Evolutionary conservation across 768 basidiomycete species (phyloP).

Genomic region (Pleurotus giganteus): DNA sequence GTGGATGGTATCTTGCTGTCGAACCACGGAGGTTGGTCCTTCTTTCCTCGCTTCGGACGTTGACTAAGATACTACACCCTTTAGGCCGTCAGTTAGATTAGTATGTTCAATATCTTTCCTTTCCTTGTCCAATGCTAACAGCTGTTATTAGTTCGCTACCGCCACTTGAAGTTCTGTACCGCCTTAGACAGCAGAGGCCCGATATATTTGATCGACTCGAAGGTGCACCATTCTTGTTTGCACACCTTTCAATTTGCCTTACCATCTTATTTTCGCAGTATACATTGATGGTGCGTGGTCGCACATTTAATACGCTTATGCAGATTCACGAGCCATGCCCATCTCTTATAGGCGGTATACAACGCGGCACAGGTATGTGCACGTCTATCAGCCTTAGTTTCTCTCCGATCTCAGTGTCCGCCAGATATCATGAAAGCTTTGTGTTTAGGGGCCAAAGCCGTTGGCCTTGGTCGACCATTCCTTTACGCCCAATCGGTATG

Average conservation of each 20-base stretch:
- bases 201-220: slow-evolving; percentile 72
- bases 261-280: slow-evolving; percentile 39
- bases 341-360: slow-evolving; percentile 47
- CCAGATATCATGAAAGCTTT: slow-evolving; percentile 85
- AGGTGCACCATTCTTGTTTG: slow-evolving; percentile 35
- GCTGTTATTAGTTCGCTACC: slow-evolving; percentile 59
- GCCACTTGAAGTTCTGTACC: slow-evolving; percentile 75
- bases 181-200: slow-evolving; percentile 67
- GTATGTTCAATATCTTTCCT: slow-evolving; percentile 42
- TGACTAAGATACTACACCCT: neutral
- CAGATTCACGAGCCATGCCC: no score
- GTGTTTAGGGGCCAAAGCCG: slow-evolving; percentile 84
- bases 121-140: slow-evolving; percentile 10
- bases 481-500: slow-evolving; percentile 82
- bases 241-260: slow-evolving; percentile 11
- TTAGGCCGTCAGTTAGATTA: slow-evolving; percentile 84
- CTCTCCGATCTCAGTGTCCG: neutral
- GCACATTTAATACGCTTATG: neutral
- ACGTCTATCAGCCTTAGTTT: neutral
- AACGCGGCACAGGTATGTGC: slow-evolving; percentile 73
- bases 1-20: slow-evolving; percentile 87
- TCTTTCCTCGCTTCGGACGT: neutral
- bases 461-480: slow-evolving; percentile 84
- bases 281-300: slow-evolving; percentile 72
- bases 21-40: slow-evolving; percentile 79